Evolutionary conservation across 106 monocot genomes (phyloP).

Genomic region (Platanthera zijinensis): DNA sequence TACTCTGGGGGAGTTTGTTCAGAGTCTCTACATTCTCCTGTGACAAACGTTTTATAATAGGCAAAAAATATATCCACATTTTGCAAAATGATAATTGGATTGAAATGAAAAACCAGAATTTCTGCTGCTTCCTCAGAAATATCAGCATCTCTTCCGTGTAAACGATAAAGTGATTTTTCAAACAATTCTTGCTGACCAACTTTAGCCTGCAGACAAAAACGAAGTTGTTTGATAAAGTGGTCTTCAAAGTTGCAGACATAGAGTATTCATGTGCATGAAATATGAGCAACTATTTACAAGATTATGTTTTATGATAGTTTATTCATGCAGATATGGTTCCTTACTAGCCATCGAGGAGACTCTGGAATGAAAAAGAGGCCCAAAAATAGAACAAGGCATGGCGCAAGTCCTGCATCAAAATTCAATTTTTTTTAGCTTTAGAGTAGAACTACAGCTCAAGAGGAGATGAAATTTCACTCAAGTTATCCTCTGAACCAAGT

Average conservation of each 20-base stretch:
- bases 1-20: slow-evolving; percentile 35
- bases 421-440: neutral
- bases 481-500: neutral
- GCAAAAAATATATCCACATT: neutral
- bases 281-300: neutral
- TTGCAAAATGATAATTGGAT: neutral
- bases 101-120: slow-evolving; percentile 32
- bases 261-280: neutral
- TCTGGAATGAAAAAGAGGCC: slow-evolving; percentile 73
- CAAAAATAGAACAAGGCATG: slow-evolving; percentile 51
- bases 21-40: slow-evolving; percentile 52
- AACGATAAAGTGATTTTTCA: slow-evolving; percentile 35
- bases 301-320: neutral
- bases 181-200: slow-evolving; percentile 38
- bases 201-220: slow-evolving; percentile 37
- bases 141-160: slow-evolving; percentile 59
- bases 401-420: slow-evolving; percentile 39
- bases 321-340: neutral
- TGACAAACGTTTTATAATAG: neutral
- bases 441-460: neutral
- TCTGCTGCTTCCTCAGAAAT: slow-evolving; percentile 53
- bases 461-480: neutral
- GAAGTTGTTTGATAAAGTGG: neutral
- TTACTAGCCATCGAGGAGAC: slow-evolving; percentile 88
- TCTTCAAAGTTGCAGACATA: neutral